These are phyloP conservation scores for Lepidium sativum DNA, from an alignment of 345 rosid species.

Conservation along the genomic window DNA sequence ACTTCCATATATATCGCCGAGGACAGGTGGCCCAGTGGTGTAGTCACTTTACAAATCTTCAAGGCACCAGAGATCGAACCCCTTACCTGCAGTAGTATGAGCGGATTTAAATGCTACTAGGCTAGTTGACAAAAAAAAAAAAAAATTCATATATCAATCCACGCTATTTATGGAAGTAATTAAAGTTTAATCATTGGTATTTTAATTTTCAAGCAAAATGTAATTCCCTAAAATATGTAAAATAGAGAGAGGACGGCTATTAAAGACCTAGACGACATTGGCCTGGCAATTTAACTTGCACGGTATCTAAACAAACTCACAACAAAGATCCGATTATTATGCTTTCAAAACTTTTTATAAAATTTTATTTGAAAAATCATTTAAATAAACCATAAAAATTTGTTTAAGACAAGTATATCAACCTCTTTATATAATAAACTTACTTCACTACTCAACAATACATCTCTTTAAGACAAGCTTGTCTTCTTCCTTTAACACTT, in stretches of 20 bases:
- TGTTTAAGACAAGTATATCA: too few species aligned
- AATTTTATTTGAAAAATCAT: background rate
- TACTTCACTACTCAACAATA: conserved; percentile 6
- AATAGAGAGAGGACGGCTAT: background rate
- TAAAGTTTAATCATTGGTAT: background rate
- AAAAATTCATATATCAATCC: background rate
- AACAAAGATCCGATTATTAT: conserved; percentile 30
- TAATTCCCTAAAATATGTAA: background rate
- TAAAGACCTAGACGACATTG: conserved; percentile 18
- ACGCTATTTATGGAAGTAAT: background rate
- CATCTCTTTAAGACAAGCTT: background rate
- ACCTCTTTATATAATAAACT: conserved; percentile 8
- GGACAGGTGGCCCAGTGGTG: too few species aligned
- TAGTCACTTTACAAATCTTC: too few species aligned
- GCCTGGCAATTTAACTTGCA: conserved; percentile 21
- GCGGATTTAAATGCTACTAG: too few species aligned
- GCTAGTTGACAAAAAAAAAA: too few species aligned
- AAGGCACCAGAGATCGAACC: too few species aligned
- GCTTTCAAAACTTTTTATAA: conserved; percentile 1
- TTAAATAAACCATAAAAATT: too few species aligned
- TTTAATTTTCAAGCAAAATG: background rate
- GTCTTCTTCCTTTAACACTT: background rate
- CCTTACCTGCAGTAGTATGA: too few species aligned
- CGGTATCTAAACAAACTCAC: conserved; percentile 19
- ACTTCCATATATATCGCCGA: background rate